A percentile compares a stretch with the other conserved stretches of the same genome.
Conservation (phyloP, 768 basidiomycete species). For the Pleurotus ostreatus region DNA sequence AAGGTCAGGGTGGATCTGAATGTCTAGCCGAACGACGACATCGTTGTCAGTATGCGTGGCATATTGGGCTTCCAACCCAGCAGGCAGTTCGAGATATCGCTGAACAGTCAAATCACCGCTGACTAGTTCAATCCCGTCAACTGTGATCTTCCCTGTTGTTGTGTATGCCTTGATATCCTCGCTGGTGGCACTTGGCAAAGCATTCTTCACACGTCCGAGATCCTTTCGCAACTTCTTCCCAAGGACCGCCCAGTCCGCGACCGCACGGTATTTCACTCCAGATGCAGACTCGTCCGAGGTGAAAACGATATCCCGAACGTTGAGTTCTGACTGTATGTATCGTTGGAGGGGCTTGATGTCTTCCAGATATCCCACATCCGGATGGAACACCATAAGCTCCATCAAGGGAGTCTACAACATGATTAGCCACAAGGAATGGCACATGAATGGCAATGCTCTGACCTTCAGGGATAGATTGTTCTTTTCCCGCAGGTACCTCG, state of each 20-base stretch:
- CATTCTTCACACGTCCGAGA: slow-evolving; percentile 83
- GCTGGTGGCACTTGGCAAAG: slow-evolving; percentile 75
- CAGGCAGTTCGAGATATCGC: slow-evolving; percentile 81
- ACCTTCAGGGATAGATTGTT: slow-evolving; percentile 90
- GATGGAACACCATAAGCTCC: slow-evolving; percentile 92
- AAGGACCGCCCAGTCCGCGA: slow-evolving; percentile 93
- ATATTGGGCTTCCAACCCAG: slow-evolving; percentile 56
- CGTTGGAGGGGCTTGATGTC: slow-evolving; percentile 82
- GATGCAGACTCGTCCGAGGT: slow-evolving; percentile 83
- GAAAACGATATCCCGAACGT: slow-evolving; percentile 87
- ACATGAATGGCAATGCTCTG: slow-evolving; percentile 11
- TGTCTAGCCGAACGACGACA: slow-evolving; percentile 90
- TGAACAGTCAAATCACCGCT: slow-evolving; percentile 90
- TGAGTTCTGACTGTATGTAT: slow-evolving; percentile 93
- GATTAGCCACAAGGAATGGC: slow-evolving; percentile 6
- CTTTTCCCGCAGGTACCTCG: slow-evolving; percentile 82
- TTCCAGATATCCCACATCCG: slow-evolving; percentile 74
- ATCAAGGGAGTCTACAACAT: slow-evolving; percentile 76
- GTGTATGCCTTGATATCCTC: slow-evolving; percentile 80
- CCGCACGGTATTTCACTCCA: slow-evolving; percentile 86
- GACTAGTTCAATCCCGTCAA: slow-evolving; percentile 87
- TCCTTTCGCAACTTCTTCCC: slow-evolving; percentile 94
- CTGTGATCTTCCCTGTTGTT: slow-evolving; percentile 67
- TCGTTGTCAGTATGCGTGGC: slow-evolving; percentile 91
- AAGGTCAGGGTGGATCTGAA: slow-evolving; percentile 82